A percentile compares a stretch with the other conserved stretches of the same genome.
Conservation (phyloP, 78 protist species). For the Chrysochromulina parva region DNA sequence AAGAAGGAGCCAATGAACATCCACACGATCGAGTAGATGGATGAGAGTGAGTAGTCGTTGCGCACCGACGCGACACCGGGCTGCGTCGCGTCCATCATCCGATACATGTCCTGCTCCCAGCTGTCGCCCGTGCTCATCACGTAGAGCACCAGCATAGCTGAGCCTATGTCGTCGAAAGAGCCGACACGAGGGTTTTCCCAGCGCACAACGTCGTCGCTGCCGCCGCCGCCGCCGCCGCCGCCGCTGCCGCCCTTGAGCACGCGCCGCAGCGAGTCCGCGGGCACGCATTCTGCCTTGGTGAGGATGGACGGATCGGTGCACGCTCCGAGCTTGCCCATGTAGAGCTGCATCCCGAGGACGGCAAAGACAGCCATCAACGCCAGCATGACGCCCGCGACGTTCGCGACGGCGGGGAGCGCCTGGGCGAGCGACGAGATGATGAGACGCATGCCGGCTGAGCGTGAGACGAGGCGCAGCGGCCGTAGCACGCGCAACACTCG, state of each 20-base stretch:
- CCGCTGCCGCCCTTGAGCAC: too few species aligned
- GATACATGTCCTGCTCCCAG: neutral
- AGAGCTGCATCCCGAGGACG: neutral
- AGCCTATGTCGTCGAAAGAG: constrained; percentile 5
- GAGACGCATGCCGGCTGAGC: neutral
- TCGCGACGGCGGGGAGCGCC: neutral
- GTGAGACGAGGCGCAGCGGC: constrained; percentile 22
- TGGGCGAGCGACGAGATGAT: neutral
- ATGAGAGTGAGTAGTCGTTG: neutral
- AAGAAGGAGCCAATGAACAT: neutral
- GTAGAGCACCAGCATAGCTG: neutral
- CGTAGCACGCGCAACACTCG: neutral
- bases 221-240: too few species aligned
- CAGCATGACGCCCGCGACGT: neutral
- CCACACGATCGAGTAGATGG: neutral
- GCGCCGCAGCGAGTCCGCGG: too few species aligned
- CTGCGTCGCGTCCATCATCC: neutral
- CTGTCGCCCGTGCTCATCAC: neutral
- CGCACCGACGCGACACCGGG: too few species aligned
- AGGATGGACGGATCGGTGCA: neutral
- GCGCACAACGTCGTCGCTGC: too few species aligned
- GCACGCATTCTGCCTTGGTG: too few species aligned
- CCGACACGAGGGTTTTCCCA: neutral
- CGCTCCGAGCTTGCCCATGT: neutral
- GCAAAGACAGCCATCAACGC: neutral